These are phyloP conservation scores for Penicillium flavigenum DNA, from an alignment of 495 filamentous ascomycete genomes.

Conservation along the genomic window DNA sequence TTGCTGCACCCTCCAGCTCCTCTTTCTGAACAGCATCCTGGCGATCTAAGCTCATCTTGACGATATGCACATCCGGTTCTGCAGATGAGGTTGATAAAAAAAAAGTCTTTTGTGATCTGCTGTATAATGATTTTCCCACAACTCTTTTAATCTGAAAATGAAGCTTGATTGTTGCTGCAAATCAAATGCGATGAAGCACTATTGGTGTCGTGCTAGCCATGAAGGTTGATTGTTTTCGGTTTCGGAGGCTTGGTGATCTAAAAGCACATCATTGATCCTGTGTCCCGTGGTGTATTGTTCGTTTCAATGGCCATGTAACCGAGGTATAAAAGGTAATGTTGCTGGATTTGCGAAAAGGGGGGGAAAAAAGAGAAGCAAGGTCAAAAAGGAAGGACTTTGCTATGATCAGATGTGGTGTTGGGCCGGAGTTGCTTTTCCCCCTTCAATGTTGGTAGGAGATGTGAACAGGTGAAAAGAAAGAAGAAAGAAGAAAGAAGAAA, in stretches of 20 bases:
- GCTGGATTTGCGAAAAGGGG: not conserved
- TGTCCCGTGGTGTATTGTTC: constrained; percentile 2
- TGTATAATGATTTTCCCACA: not conserved
- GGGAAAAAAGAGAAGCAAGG: not conserved
- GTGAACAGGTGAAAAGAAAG: not conserved
- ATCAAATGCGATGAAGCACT: constrained; percentile 11
- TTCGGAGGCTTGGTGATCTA: constrained; percentile 16
- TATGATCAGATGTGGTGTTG: not conserved
- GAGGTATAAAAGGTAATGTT: not conserved
- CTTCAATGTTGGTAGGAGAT: not conserved
- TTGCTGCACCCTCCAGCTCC: constrained; percentile 22
- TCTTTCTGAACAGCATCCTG: constrained; percentile 27
- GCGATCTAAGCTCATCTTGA: constrained; percentile 44
- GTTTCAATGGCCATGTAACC: not conserved
- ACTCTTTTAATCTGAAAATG: not conserved
- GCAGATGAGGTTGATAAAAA: not conserved
- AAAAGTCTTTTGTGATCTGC: not conserved
- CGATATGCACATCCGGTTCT: constrained; percentile 11
- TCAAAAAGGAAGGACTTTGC: not conserved
- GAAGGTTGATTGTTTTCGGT: constrained; percentile 19
- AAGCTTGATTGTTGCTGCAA: not conserved
- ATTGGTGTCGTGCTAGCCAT: constrained; percentile 23
- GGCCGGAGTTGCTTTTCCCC: not conserved
- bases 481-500: not conserved
- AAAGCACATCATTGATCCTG: constrained; percentile 23